Conservation (phyloP, 768 basidiomycete species). For the Mycena leptocephala region DNA sequence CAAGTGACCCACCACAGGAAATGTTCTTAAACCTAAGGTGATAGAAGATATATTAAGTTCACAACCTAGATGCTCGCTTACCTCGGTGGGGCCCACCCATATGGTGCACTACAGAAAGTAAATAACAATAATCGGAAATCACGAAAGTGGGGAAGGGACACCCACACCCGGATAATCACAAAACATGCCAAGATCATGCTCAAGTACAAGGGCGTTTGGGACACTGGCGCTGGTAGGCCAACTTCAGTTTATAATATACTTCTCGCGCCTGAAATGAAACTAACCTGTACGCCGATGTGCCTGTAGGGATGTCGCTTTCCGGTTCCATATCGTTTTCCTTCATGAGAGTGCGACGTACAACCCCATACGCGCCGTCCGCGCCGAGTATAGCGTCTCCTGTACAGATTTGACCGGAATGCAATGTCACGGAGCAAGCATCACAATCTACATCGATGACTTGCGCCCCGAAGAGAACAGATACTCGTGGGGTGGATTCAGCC, state of each 20-base stretch:
- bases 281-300: not conserved
- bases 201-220: not conserved
- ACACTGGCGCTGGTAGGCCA: not conserved
- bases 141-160: not conserved
- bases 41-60: not conserved
- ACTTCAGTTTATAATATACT: not conserved
- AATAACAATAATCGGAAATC: not conserved
- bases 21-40: not conserved
- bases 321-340: not conserved
- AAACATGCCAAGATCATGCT: not conserved
- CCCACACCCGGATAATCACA: not conserved
- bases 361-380: constrained; percentile 4
- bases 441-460: constrained; percentile 4
- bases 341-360: constrained; percentile 1
- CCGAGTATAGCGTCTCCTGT: constrained; percentile 13
- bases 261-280: not conserved
- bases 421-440: constrained; percentile 5
- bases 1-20: not conserved
- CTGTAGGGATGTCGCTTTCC: not conserved
- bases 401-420: not conserved
- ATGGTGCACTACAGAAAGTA: not conserved
- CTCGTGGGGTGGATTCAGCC: not conserved
- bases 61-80: not conserved
- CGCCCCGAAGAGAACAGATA: constrained; percentile 6
- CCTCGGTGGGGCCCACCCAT: not conserved